Percentiles rank a stretch among this genome's conserved stretches.
phyloP scores from a whole-genome alignment of 2,329 filamentous ascomycete genomes.

The Colletotrichum abscissum region DNA sequence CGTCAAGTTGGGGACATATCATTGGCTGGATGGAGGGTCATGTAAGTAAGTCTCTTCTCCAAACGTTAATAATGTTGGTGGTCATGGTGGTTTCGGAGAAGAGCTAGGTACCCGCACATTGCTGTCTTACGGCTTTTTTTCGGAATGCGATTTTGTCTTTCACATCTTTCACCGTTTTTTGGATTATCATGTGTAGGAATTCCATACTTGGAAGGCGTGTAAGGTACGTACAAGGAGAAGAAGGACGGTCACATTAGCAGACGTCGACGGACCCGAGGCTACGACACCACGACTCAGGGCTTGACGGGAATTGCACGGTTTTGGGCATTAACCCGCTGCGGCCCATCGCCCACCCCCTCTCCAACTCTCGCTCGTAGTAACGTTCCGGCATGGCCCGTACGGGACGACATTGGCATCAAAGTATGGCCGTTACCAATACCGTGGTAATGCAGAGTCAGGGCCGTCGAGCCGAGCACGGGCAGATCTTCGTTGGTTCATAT shows the following conservation, averaged over 20 bases:
- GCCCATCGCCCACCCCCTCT: background rate
- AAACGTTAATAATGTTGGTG: background rate
- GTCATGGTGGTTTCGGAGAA: background rate
- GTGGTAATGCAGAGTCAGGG: background rate
- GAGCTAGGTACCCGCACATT: background rate
- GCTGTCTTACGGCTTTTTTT: background rate
- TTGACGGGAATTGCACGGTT: slow-evolving; percentile 4
- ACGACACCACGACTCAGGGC: background rate
- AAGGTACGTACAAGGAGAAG: background rate
- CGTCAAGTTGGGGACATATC: background rate
- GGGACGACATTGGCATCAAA: background rate
- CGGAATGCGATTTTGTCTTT: background rate
- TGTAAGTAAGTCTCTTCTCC: background rate
- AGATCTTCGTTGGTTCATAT: background rate
- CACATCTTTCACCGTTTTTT: background rate
- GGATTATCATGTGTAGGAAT: background rate
- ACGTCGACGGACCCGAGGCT: background rate
- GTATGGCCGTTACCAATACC: background rate
- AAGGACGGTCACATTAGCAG: background rate
- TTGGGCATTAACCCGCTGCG: background rate
- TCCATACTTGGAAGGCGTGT: background rate
- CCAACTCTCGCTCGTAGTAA: background rate
- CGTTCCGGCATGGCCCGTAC: background rate
- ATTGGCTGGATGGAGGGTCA: background rate
- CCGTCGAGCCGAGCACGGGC: background rate